Conservation (phyloP, 2,329 filamentous ascomycete species). For the Botrytis fragariae region DNA sequence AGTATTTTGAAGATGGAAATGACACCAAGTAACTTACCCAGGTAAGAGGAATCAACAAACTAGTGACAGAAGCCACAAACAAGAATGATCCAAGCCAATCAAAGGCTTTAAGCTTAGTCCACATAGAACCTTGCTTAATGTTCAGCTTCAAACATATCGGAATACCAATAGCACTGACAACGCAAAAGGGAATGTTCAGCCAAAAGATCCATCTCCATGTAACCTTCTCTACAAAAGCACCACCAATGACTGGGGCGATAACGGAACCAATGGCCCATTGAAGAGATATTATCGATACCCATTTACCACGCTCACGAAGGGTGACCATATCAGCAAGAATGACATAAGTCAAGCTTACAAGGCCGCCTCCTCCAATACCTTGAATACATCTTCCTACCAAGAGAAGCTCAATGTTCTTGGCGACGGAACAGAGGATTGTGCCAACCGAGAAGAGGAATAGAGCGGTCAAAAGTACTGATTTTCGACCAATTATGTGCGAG, state of each 20-base stretch:
- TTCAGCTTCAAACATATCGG: slow-evolving; percentile 30
- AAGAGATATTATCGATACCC: slow-evolving; percentile 32
- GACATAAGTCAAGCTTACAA: slow-evolving; percentile 46
- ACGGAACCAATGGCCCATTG: slow-evolving; percentile 36
- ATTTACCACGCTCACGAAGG: slow-evolving; percentile 43
- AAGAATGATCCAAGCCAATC: slow-evolving; percentile 62
- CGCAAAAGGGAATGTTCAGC: slow-evolving; percentile 33
- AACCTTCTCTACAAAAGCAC: slow-evolving; percentile 42
- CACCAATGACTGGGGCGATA: slow-evolving; percentile 42
- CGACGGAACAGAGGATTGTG: slow-evolving; percentile 38
- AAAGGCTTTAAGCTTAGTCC: slow-evolving; percentile 38
- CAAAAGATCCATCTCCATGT: slow-evolving; percentile 37
- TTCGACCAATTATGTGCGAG: slow-evolving; percentile 31
- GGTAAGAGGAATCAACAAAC: slow-evolving; percentile 59
- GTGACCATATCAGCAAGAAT: slow-evolving; percentile 47
- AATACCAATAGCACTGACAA: slow-evolving; percentile 27
- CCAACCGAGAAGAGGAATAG: slow-evolving; percentile 30
- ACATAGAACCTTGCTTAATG: slow-evolving; percentile 27
- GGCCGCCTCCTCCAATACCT: slow-evolving; percentile 50
- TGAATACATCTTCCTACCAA: slow-evolving; percentile 43
- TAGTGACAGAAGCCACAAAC: slow-evolving; percentile 57
- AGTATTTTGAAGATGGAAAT: background rate
- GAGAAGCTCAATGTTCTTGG: slow-evolving; percentile 34
- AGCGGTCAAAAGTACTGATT: slow-evolving; percentile 28
- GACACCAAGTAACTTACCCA: slow-evolving; percentile 43